phyloP scores from a whole-genome alignment of 306 rosid species.

The Trifolium pratense region DNA sequence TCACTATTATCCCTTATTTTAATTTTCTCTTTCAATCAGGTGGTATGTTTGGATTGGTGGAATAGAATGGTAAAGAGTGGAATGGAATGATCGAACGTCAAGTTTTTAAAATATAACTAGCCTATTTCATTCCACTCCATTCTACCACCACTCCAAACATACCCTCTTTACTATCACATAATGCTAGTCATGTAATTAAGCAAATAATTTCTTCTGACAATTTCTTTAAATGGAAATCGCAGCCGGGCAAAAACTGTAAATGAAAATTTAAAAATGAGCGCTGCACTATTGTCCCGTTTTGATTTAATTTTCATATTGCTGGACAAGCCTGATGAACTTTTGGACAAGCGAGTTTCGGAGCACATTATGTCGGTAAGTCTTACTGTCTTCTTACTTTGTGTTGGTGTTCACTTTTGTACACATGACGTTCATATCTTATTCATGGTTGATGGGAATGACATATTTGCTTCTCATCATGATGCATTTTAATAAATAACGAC shows the following conservation, averaged over 20 bases:
- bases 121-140: neutral
- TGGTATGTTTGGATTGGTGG: neutral
- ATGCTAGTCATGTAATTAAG: conserved; percentile 28
- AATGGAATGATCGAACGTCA: neutral
- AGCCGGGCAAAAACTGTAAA: conserved; percentile 98
- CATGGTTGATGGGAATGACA: conserved; percentile 30
- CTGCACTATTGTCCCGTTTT: conserved; percentile 88
- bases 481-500: conserved; percentile 20
- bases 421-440: conserved; percentile 37
- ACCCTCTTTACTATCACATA: conserved; percentile 14
- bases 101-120: neutral
- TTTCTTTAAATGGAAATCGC: conserved; percentile 45
- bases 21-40: conserved; percentile 22
- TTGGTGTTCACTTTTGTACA: conserved; percentile 7
- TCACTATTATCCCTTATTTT: conserved; percentile 28
- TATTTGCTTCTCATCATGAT: conserved; percentile 27
- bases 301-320: conserved; percentile 94
- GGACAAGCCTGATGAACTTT: conserved; percentile 92
- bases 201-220: conserved; percentile 35
- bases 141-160: neutral
- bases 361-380: conserved; percentile 96
- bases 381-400: conserved; percentile 35
- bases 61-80: neutral
- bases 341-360: conserved; percentile 91
- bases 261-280: conserved; percentile 92